Evolutionary conservation across 2,329 filamentous ascomycete species (phyloP).

Genomic region (Paraphaeosphaeria sporulosa): DNA sequence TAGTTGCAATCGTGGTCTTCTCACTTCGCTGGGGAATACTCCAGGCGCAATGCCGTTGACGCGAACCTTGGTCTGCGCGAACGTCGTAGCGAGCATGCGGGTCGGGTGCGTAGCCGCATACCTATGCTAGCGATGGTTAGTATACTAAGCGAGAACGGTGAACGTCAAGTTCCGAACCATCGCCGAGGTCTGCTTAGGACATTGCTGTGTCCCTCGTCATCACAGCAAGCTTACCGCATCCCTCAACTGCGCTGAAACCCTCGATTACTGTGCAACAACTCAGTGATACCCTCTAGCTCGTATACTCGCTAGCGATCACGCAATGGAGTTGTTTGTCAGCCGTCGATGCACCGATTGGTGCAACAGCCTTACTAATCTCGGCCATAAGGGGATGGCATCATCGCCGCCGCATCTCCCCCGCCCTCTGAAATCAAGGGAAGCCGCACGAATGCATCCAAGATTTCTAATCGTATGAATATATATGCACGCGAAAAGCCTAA

Average conservation of each 20-base stretch:
- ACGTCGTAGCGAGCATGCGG: constrained; percentile 56
- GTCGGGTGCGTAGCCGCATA: constrained; percentile 55
- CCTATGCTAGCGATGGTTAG: too few relatives aligned
- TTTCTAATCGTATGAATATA: constrained; percentile 42
- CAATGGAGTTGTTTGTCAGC: constrained; percentile 40
- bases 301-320: constrained; percentile 25
- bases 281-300: not conserved
- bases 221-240: not conserved
- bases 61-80: constrained; percentile 52
- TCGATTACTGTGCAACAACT: not conserved
- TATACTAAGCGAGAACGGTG: not conserved
- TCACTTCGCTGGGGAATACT: constrained; percentile 51
- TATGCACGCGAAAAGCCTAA: constrained; percentile 1
- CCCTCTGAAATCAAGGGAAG: constrained; percentile 17
- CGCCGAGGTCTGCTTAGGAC: not conserved
- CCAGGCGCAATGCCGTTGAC: constrained; percentile 56
- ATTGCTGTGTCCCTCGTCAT: not conserved
- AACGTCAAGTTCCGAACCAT: constrained; percentile 8
- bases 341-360: constrained; percentile 23
- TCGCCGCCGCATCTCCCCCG: constrained; percentile 30
- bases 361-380: constrained; percentile 37
- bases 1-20: not conserved
- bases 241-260: not conserved
- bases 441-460: constrained; percentile 16
- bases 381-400: constrained; percentile 45